These are phyloP conservation scores for Fusarium solani-melongenae DNA, from an alignment of 2,329 filamentous ascomycete species.

Conservation along the genomic window DNA sequence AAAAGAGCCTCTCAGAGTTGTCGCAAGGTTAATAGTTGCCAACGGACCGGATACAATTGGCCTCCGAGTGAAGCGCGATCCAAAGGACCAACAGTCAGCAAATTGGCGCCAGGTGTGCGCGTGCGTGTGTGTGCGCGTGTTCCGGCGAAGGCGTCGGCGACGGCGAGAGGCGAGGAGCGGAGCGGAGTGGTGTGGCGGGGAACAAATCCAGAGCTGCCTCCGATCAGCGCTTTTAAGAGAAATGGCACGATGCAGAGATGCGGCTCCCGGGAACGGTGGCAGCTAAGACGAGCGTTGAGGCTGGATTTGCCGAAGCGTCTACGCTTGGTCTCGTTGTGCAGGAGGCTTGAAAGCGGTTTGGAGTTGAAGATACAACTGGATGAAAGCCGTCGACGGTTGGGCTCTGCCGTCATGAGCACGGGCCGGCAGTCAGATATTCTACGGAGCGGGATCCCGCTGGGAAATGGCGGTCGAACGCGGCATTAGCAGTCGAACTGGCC, in stretches of 20 bases:
- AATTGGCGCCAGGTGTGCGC: not conserved
- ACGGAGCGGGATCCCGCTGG: not conserved
- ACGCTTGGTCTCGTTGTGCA: constrained; percentile 20
- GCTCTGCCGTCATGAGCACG: constrained; percentile 9
- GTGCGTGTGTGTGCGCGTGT: constrained; percentile 12
- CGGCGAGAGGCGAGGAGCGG: constrained; percentile 30
- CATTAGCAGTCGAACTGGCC: constrained; percentile 17
- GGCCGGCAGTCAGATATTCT: constrained; percentile 3
- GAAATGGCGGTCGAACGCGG: constrained; percentile 19
- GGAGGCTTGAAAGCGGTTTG: constrained; percentile 18
- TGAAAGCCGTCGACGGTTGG: not conserved
- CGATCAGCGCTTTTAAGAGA: constrained; percentile 20
- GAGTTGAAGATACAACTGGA: constrained; percentile 13
- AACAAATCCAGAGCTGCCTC: constrained; percentile 24
- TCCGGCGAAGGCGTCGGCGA: constrained; percentile 36
- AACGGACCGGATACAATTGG: constrained; percentile 23
- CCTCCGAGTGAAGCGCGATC: constrained; percentile 22
- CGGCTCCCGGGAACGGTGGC: constrained; percentile 12
- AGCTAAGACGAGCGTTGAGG: not conserved
- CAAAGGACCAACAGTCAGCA: constrained; percentile 5
- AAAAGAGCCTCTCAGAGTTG: not conserved
- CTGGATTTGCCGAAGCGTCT: constrained; percentile 1
- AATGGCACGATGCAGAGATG: constrained; percentile 15
- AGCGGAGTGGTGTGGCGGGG: constrained; percentile 25
- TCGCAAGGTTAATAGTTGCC: constrained; percentile 21